Evolutionary conservation across 2,329 filamentous ascomycete species (phyloP).

Genomic region (Niveomyces coronatus): DNA sequence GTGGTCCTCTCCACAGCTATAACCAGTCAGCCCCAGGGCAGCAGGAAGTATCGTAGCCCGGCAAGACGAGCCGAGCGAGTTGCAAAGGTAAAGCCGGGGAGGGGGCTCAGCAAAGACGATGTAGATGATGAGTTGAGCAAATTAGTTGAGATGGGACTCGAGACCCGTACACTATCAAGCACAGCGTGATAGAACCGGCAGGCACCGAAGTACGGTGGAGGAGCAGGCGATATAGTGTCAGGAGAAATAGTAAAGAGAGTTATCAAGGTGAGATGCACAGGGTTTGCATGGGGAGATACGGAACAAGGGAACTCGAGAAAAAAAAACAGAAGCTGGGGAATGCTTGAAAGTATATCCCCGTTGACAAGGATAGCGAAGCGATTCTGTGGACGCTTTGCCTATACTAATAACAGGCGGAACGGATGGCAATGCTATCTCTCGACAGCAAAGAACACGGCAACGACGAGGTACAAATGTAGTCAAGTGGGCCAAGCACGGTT

Average conservation of each 20-base stretch:
- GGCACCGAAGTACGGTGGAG: too few species aligned
- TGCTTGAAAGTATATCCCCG: slow-evolving; percentile 9
- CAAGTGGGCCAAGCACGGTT: slow-evolving; percentile 6
- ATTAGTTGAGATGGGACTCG: too few species aligned
- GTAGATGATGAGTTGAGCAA: neutral
- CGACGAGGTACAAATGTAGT: too few species aligned
- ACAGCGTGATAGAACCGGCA: too few species aligned
- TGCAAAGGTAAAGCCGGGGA: too few species aligned
- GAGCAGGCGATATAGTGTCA: too few species aligned
- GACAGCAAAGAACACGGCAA: neutral
- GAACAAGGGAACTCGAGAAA: slow-evolving; percentile 6
- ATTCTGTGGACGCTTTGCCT: slow-evolving; percentile 4
- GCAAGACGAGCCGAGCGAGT: slow-evolving; percentile 6
- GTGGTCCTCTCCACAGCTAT: slow-evolving; percentile 8
- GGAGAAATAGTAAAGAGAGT: too few species aligned
- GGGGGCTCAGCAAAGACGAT: neutral
- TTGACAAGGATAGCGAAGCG: neutral
- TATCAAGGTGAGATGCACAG: slow-evolving; percentile 1
- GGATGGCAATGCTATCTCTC: too few species aligned
- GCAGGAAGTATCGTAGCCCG: slow-evolving; percentile 8
- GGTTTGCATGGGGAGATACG: neutral
- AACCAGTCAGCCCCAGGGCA: slow-evolving; percentile 8
- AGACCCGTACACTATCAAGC: too few species aligned
- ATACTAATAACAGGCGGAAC: too few species aligned
- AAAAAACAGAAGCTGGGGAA: neutral